Conservation (phyloP, 2,329 filamentous ascomycete genomes). For the Monosporascus sp. region DNA sequence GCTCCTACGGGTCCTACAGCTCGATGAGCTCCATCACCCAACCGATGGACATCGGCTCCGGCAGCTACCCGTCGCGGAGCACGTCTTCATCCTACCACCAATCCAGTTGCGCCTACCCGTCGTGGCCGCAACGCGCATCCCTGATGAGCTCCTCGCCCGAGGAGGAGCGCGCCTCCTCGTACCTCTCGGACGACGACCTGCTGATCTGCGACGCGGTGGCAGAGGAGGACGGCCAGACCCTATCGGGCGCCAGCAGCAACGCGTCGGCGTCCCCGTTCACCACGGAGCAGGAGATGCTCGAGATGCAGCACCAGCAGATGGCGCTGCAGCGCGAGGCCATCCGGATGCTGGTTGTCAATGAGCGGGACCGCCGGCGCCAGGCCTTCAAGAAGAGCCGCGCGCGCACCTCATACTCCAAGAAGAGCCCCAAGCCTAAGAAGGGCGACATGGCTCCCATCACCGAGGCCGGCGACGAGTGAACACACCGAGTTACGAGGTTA, state of each 20-base stretch:
- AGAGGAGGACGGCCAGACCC: conserved; percentile 45
- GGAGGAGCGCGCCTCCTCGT: conserved; percentile 46
- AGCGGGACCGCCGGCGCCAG: conserved; percentile 51
- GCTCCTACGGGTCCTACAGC: conserved; percentile 31
- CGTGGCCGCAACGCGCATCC: conserved; percentile 36
- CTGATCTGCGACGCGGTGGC: conserved; percentile 44
- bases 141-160: conserved; percentile 20
- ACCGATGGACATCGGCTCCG: conserved; percentile 27
- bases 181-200: conserved; percentile 60
- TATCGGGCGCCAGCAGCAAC: conserved; percentile 37
- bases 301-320: conserved; percentile 45
- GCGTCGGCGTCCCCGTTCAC: conserved; percentile 37
- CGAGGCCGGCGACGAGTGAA: conserved; percentile 34
- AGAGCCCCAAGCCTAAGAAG: conserved; percentile 43
- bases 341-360: conserved; percentile 41
- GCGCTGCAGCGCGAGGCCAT: conserved; percentile 48
- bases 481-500: conserved; percentile 18
- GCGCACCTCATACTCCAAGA: conserved; percentile 37
- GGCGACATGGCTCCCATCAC: conserved; percentile 49
- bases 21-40: conserved; percentile 28
- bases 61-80: conserved; percentile 23
- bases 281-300: conserved; percentile 43
- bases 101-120: conserved; percentile 36
- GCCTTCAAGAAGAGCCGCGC: conserved; percentile 21
- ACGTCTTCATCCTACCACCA: conserved; percentile 15